Evolutionary conservation across 2,329 filamentous ascomycete genomes (phyloP), one percentile per base, ranked within the genome.

Genomic region (Penicillium sclerotigenum): DNA sequence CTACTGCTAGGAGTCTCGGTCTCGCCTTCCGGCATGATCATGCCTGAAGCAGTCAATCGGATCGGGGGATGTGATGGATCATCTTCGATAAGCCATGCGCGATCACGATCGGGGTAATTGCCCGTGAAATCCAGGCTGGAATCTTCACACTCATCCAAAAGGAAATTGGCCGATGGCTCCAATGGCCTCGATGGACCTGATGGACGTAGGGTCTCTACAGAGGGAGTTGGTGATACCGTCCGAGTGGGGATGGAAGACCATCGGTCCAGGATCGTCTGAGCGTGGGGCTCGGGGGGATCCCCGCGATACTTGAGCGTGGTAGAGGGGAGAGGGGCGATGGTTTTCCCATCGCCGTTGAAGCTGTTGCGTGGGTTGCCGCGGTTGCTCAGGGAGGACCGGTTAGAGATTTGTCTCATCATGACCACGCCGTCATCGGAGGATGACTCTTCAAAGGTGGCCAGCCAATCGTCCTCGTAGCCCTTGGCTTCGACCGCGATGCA

Each of bases 401-500:
- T 75, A 62, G 80, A 71, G 3, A 84, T 81, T 52, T 81, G 81
- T 75, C 88, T 91, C 88, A 95, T 94, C 83, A 94, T 90, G 55
- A 95, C 81, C 8, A 88, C 81, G 16, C 85, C 87, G 64, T 92
- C 89, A 56, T 93, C 88, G 1, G 89, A 90, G 57, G 86, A 87
- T 59, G 83, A 85, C 60, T 86, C 73, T 40, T 79, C 79, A 26
- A 66, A 59, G 10, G 58, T 54, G 6, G 52, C 42, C 1, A 74
- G 75, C 62, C 75, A 75, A 33, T 77, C 73, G 36, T 64, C 71
- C 37, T 74, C 85, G 46, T 92, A 88, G 24, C 87, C 87, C 61
- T 95, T 95, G 65, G 86, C 82, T 33, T 97, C 92, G 31, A 99
- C 85, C 8, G 94, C 94, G 62, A 97, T 97, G 71, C 92, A 97